These are phyloP conservation scores for Fusarium transvaalense DNA, from an alignment of 2,329 filamentous ascomycete genomes.

Conservation along the genomic window DNA sequence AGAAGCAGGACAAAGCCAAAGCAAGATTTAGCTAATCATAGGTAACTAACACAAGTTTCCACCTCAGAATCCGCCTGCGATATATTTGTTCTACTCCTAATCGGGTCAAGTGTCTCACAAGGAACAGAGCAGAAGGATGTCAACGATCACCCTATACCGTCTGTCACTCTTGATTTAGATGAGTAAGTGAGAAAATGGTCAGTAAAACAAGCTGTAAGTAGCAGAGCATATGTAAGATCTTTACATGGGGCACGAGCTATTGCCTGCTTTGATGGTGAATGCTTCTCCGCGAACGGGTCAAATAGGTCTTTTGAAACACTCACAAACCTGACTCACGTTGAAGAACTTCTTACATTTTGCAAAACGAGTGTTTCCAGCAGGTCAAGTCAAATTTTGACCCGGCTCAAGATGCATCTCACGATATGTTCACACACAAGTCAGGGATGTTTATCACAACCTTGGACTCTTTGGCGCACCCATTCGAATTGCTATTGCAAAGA, in stretches of 20 bases:
- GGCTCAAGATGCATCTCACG: too few relatives aligned
- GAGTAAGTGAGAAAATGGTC: not conserved
- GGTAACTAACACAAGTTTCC: constrained; percentile 24
- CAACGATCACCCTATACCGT: not conserved
- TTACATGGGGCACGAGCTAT: not conserved
- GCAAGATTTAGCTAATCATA: constrained; percentile 6
- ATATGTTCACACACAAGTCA: not conserved
- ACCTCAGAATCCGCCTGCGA: constrained; percentile 20
- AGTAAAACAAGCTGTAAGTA: not conserved
- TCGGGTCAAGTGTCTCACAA: constrained; percentile 2
- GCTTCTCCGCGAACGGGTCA: not conserved
- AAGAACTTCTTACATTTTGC: not conserved
- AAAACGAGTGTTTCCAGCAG: not conserved
- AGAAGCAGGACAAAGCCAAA: constrained; percentile 21
- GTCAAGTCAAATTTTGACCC: not conserved
- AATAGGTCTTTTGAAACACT: not conserved
- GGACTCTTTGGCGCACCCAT: not conserved
- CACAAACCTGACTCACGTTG: not conserved
- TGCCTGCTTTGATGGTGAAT: not conserved
- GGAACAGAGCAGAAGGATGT: not conserved
- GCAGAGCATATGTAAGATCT: too few relatives aligned
- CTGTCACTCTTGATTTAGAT: not conserved
- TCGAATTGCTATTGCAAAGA: not conserved
- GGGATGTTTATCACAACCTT: not conserved
- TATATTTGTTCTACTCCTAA: constrained; percentile 32